Evolutionary conservation across 2,329 filamentous ascomycete species (phyloP), one percentile per base, ranked within the genome.

Genomic region (Fusarium humuli): DNA sequence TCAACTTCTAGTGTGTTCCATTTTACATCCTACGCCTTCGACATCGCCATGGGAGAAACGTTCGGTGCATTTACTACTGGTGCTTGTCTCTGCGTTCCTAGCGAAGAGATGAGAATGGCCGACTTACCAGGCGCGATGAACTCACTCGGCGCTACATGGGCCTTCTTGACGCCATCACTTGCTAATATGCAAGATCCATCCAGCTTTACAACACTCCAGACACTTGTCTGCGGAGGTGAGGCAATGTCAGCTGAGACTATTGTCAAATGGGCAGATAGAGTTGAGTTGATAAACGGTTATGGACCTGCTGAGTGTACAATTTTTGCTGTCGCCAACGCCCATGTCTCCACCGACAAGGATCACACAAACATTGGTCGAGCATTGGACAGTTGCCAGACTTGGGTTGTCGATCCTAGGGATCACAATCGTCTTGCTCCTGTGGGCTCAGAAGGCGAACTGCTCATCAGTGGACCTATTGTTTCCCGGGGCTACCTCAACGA

Each of bases 21-120:
- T 16, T 76, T 76, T 29, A 52, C 64, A 0, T 75, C 74, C 0
- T 76, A 73, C 22, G 73, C 71, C 0, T 76, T 76, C 27, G 74
- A 76, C 10, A 59, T 74, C 2, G 50, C 59, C 1, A 65, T 76
- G 32, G 71, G 45, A 29, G 74, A 76, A 46, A 76, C 53, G 0
- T 60, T 74, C 22, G 54, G 56, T 6, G 32, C 65, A 0, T 25
- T 76, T 0, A 65, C 55, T 0, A 49, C 5, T 1, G 74, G 74
- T 11, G 72, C 72, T 6, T 75, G 73, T 22, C 48, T 76, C 23
- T 76, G 74, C 1, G 40, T 76, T 2, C 72, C 74, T 4, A 69
- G 62, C 10, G 74, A 76, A 3, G 70, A 75, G 13, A 74, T 73
- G 67, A 64, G 70, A 0, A 53, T 60, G 29, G 10, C 41, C 1